phyloP scores from a whole-genome alignment of 140 eudicot genomes.

The Cichorium intybus region DNA sequence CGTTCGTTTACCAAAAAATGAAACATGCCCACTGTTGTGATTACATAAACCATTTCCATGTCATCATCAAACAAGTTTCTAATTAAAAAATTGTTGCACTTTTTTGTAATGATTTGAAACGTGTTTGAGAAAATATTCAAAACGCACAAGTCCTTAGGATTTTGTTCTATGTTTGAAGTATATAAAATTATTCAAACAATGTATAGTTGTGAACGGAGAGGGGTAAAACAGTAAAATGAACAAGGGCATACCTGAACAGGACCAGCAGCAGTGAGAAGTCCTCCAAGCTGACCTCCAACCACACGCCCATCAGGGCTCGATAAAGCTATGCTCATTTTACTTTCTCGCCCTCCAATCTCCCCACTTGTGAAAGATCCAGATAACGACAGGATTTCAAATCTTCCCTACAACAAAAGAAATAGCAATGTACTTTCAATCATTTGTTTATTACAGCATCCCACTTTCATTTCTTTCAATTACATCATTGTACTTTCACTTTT shows the following conservation, averaged over 20 bases:
- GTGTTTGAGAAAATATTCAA: no score
- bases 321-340: conserved; percentile 62
- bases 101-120: no score
- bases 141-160: no score
- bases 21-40: no score
- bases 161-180: no score
- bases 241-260: conserved; percentile 54
- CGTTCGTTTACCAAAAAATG: no score
- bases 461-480: neutral
- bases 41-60: no score
- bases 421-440: neutral
- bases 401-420: conserved; percentile 47
- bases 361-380: conserved; percentile 68
- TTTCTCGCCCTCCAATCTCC: conserved; percentile 41
- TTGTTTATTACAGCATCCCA: neutral
- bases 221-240: neutral
- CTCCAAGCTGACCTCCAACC: conserved; percentile 74
- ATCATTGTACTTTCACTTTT: neutral
- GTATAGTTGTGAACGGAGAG: no score
- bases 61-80: no score
- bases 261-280: conserved; percentile 64
- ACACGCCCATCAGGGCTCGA: conserved; percentile 77
- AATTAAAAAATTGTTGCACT: no score
- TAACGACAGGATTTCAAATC: conserved; percentile 71
- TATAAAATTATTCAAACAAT: no score